phyloP scores from a whole-genome alignment of 805 yeast species.

The Metschnikowia lachancei region DNA sequence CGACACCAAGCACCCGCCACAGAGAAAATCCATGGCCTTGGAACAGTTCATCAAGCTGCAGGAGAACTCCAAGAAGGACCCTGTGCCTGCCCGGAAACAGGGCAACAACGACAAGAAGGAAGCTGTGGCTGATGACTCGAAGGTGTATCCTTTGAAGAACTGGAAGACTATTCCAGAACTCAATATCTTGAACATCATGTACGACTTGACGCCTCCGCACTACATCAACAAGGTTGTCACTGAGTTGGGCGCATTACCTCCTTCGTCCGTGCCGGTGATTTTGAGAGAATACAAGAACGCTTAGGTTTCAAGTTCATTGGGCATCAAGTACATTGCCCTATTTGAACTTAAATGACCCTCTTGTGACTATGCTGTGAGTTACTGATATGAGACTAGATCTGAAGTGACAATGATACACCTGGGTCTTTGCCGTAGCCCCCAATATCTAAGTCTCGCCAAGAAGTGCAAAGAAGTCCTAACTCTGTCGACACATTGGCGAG shows the following conservation, averaged over 20 bases:
- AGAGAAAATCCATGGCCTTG: constrained; percentile 58
- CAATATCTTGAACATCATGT: constrained; percentile 79
- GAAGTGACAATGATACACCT: no score
- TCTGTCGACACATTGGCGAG: no score
- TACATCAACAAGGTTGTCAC: constrained; percentile 93
- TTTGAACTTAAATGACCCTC: neutral
- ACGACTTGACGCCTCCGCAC: constrained; percentile 92
- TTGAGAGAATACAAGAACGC: constrained; percentile 80
- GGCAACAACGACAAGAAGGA: constrained; percentile 25
- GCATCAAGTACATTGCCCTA: no score
- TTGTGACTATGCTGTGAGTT: no score
- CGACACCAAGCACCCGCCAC: constrained; percentile 50
- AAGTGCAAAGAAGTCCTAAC: no score
- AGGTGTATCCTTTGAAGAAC: constrained; percentile 46
- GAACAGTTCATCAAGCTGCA: constrained; percentile 55
- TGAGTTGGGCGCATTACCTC: constrained; percentile 94
- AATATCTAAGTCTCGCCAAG: no score
- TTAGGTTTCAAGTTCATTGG: constrained; percentile 6
- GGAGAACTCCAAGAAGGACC: constrained; percentile 33
- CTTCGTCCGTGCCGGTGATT: constrained; percentile 97
- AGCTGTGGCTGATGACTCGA: constrained; percentile 17
- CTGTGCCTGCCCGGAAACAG: constrained; percentile 27
- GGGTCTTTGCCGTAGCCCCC: no score
- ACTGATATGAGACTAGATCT: no score
- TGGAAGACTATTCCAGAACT: constrained; percentile 65